phyloP scores from a whole-genome alignment of 352 stramenopile genomes.

The Phytophthora pseudosyringae region DNA sequence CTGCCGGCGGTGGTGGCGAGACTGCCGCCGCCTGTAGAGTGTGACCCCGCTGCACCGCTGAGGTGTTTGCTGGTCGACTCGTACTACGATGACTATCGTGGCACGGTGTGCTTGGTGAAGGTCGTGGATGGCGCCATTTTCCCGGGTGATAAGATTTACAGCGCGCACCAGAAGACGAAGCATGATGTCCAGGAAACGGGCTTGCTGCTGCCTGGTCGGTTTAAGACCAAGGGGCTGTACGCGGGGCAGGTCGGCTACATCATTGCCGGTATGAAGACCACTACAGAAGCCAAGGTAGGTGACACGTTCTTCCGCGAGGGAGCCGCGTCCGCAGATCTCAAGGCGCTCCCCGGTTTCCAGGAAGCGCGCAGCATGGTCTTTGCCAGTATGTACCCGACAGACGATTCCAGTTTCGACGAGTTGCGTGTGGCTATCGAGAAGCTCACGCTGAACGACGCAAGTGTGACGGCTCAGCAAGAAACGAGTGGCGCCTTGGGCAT shows the following conservation, averaged over 20 bases:
- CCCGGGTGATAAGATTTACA: constrained; percentile 84
- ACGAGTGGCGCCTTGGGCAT: constrained; percentile 94
- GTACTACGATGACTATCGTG: constrained; percentile 96
- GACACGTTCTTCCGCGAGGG: constrained; percentile 86
- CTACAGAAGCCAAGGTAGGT: constrained; percentile 95
- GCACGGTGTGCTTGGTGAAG: constrained; percentile 96
- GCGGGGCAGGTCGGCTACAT: constrained; percentile 97
- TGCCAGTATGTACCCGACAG: constrained; percentile 97
- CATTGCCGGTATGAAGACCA: constrained; percentile 97
- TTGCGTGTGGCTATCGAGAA: constrained; percentile 95
- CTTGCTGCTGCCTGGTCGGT: constrained; percentile 90
- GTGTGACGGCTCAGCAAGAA: constrained; percentile 96
- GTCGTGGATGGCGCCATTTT: constrained; percentile 91
- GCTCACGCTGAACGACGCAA: constrained; percentile 98
- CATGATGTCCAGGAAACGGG: constrained; percentile 97
- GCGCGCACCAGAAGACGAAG: constrained; percentile 78
- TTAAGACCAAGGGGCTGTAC: constrained; percentile 82
- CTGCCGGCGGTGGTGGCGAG: constrained; percentile 82
- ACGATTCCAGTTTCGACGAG: constrained; percentile 96
- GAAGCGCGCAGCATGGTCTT: constrained; percentile 97
- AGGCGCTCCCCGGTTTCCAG: constrained; percentile 81
- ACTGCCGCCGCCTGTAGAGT: constrained; percentile 71
- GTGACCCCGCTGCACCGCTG: constrained; percentile 70
- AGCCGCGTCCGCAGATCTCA: constrained; percentile 48
- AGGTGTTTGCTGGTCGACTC: constrained; percentile 96